Evolutionary conservation across 1,284 basidiomycete genomes (phyloP), one percentile per base, ranked within the genome.

Genomic region (Cutaneotrichosporon curvatum): DNA sequence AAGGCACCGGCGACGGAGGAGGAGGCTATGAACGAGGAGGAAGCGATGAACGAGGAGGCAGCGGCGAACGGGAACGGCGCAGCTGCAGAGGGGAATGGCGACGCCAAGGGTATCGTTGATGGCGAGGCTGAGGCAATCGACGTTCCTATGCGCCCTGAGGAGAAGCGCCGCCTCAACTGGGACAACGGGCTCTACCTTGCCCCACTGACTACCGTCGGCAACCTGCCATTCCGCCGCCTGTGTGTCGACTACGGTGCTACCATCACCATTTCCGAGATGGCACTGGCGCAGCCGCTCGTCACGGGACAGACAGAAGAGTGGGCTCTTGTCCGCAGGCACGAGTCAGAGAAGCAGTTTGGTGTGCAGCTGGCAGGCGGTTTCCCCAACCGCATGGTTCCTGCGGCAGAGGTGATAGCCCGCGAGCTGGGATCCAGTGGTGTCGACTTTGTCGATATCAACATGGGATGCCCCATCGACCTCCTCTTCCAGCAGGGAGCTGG

Each of bases 241-340:
- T 96, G 90, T 58, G 81, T 85, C 5, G 75, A 79, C 31, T 84
- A 87, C 51, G 94, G 94, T 7, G 88, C 85, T 1, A 90, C 95
- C 57, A 96, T 98, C 60, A 95, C 90, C 12, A 91, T 88, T 56
- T 89, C 89, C 30, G 94, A 97, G 73, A 97, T 79, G 78, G 87
- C 85, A 7, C 78, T 94, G 4, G 82, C 85, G 1, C 81, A 79
- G 40, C 88, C 86, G 1, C 85, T 92, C 61, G 78, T 92, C 14
- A 71, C 77, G 11, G 90, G 85, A 2, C 86, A 86, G 9, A 83
- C 83, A 47, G 86, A 89, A 60, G 91, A 95, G 70, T 95, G 88
- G 87, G 88, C 87, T 0, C 76, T 95, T 4, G 82, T 91, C 34
- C 75, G 88, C 40, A 77, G 88, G 22, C 92, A 97, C 65, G 84